Base-by-base conservation (phyloP, 2,329 filamentous ascomycete genomes). In the Fusarium sp. region DNA sequence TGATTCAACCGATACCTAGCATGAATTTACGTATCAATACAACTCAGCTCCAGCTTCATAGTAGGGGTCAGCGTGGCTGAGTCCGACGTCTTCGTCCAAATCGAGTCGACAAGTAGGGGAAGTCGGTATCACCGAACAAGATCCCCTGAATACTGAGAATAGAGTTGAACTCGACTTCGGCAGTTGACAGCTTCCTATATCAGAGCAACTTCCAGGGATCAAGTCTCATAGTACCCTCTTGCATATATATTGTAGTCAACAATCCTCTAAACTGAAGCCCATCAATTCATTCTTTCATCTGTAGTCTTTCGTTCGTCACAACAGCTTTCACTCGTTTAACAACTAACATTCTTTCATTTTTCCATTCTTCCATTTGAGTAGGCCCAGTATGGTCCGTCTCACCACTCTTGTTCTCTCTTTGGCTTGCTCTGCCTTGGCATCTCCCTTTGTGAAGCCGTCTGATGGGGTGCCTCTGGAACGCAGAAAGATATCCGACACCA, bases 1-100 rank as follows among this genome's bases (percentile, higher is more conserved):
- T 23, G n/a, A 4, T 27, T 17, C 8, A 2, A 2, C 5, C 13
- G 12, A n/a, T n/a, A 32, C 0, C 14, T 8, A 35, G 32, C 20
- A 18, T n/a, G 7, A 26, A 23, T 26, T 3, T n/a, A 3, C 3
- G 6, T 14, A 23, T 50, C 35, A 0, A 20, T 50, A 35, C 12
- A 1, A 26, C 9, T 1, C 0, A 26, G 23, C 3, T 50, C 15
- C 23, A 23, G 8, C 11, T 9, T 10, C 4, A 26, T 37, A 13
- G 2, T 12, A 35, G 2, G 30, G 48, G 10, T 35, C 10, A 11
- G 14, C 0, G 6, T 37, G 4, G 17, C 9, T 37, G 11, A 4
- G 20, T n/a, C 17, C 8, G 5, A 8, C 12, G 20, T 5, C 12
- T 35, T 50, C 17, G 32, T 37, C 2, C 32, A 20, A 50, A 37